Evolutionary conservation across 768 basidiomycete genomes (phyloP), one percentile per base, ranked within the genome.

Genomic region (Melanogaster broomeanus): DNA sequence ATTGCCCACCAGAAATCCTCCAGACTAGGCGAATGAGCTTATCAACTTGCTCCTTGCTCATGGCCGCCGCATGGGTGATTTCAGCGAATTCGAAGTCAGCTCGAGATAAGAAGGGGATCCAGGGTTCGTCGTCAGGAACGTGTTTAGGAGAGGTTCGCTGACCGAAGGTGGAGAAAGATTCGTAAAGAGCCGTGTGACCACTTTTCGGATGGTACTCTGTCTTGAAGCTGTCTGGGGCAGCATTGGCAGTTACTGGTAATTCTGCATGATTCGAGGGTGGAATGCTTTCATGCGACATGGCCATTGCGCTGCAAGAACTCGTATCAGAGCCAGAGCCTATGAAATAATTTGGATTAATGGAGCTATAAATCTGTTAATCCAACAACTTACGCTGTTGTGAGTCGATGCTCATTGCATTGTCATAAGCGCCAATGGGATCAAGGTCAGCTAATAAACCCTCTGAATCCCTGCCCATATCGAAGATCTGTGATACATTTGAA

Each of bases 71-170:
- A 27, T 45, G 47, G 9, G 48, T 35, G 15, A 57, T 16, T 25
- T 54, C 52, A 13, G 56, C 47, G 16, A 57, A 48, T 21, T 57
- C 48, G 19, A 57, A 57, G 25, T 57, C 53, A 10, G 39, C 24
- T 4, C 16, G 34, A 33, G 31, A 48, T 13, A 2, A 21, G 33
- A 57, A 53, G 1, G 56, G 56, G n/a, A 31, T 21, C 53, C 48
- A 57, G 0, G 43, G 56, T 40, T 24, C 28, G 2, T 46, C 2
- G 3, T 46, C 44, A 22, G 21, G 2, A 6, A 47, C 18, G 37
- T 22, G 30, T 13, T 11, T 8, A 12, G 30, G 10, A 1, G 22
- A 24, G 1, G 45, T n/a, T 22, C 22, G 22, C 15, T 33, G 37
- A 8, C 22, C 48, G 31, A 48, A 53, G 16, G 33, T n/a, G 2